Percentiles rank a stretch among this genome's conserved stretches.
These are phyloP conservation scores for Colletotrichum sp. DNA, from an alignment of 2,329 filamentous ascomycete species.

Conservation along the genomic window DNA sequence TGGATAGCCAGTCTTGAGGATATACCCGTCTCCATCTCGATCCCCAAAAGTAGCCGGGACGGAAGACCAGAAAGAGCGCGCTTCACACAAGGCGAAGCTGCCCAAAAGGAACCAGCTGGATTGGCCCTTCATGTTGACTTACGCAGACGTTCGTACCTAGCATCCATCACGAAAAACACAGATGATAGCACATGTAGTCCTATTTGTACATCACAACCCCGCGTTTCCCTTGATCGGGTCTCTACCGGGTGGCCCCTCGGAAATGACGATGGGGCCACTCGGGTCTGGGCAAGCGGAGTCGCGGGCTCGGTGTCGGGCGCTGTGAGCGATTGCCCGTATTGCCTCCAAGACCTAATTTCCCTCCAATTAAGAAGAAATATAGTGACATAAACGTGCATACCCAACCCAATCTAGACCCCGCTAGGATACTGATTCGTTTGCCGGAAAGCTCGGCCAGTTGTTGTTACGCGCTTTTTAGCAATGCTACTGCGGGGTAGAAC, in stretches of 20 bases:
- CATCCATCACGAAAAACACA: not conserved
- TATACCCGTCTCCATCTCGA: not conserved
- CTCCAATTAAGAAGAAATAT: not conserved
- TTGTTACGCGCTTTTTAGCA: not conserved
- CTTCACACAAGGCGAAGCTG: not conserved
- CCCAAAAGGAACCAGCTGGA: not conserved
- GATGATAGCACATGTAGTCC: not conserved
- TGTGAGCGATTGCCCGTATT: not conserved
- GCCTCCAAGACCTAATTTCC: not conserved
- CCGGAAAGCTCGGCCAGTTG: not conserved
- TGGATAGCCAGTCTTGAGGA: constrained; percentile 43
- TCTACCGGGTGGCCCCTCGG: not conserved
- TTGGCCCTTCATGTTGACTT: not conserved
- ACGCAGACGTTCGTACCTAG: not conserved
- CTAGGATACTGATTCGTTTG: not conserved
- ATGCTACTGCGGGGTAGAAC: constrained; percentile 8
- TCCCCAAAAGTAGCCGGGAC: constrained; percentile 1
- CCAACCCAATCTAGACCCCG: not conserved
- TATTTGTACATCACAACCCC: not conserved
- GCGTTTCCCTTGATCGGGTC: not conserved
- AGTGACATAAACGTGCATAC: not conserved
- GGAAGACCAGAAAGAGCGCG: constrained; percentile 9
- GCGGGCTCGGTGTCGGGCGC: not conserved
- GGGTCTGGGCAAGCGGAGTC: not conserved
- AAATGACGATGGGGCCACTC: not conserved